These are phyloP conservation scores for Colletotrichum phormii DNA, from an alignment of 2,329 filamentous ascomycete species.

Conservation along the genomic window DNA sequence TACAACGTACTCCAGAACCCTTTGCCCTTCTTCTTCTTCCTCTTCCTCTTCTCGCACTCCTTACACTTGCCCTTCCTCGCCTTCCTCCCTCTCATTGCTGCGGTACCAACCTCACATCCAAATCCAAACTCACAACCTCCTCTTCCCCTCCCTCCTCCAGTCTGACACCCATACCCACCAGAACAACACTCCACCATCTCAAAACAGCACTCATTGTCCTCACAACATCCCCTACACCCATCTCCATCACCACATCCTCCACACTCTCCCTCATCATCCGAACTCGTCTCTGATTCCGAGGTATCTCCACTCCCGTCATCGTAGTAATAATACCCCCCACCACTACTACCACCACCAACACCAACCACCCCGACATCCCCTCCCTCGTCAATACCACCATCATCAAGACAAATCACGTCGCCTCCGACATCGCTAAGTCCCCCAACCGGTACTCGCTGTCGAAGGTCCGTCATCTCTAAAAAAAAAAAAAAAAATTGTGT, in stretches of 20 bases:
- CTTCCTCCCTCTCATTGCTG: neutral
- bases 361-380: neutral
- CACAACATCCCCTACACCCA: neutral
- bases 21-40: neutral
- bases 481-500: neutral
- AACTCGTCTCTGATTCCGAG: neutral
- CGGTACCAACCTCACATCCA: neutral
- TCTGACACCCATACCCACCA: neutral
- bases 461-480: neutral
- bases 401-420: neutral
- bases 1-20: neutral
- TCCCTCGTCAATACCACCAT: neutral
- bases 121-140: neutral
- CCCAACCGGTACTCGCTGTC: neutral
- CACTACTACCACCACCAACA: too few relatives aligned
- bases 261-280: neutral
- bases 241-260: neutral
- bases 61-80: neutral
- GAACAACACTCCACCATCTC: conserved; percentile 12
- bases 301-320: neutral
- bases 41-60: neutral
- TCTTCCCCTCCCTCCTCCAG: neutral
- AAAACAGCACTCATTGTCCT: conserved; percentile 16
- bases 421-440: neutral
- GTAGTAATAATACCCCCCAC: neutral